Conservation (phyloP, 495 filamentous ascomycete species). For the Aspergillus saccharolyticus region DNA sequence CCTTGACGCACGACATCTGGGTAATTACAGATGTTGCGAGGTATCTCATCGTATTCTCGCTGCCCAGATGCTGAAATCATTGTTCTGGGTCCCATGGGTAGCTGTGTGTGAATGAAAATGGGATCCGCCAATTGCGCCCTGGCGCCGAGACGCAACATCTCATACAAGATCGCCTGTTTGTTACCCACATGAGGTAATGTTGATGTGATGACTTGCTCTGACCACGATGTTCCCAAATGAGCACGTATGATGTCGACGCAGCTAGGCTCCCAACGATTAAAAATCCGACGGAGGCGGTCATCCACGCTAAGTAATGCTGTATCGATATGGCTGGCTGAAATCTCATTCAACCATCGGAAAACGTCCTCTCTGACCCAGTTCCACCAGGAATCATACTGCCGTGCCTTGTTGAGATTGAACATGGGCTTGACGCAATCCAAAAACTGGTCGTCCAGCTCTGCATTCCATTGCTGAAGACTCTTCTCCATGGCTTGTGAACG, state of each 20-base stretch:
- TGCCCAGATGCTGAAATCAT: slow-evolving; percentile 10
- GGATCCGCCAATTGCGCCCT: slow-evolving; percentile 11
- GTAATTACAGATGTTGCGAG: slow-evolving; percentile 23
- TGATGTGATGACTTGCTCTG: background rate
- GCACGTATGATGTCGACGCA: slow-evolving; percentile 16
- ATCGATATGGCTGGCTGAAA: slow-evolving; percentile 64
- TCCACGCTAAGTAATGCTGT: background rate
- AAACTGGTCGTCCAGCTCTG: slow-evolving; percentile 93
- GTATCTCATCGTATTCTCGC: slow-evolving; percentile 54
- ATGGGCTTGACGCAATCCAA: slow-evolving; percentile 84
- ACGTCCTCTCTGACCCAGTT: slow-evolving; percentile 98
- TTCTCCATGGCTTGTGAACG: slow-evolving; percentile 45
- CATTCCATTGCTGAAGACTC: slow-evolving; percentile 87
- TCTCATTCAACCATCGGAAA: slow-evolving; percentile 92
- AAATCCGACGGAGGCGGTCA: slow-evolving; percentile 9
- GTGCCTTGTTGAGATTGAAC: slow-evolving; percentile 83
- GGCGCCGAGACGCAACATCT: slow-evolving; percentile 5
- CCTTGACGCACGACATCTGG: slow-evolving; percentile 9
- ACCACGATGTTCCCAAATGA: background rate
- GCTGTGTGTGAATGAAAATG: slow-evolving; percentile 12
- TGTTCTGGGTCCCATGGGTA: slow-evolving; percentile 15
- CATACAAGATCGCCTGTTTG: slow-evolving; percentile 5
- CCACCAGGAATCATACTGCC: slow-evolving; percentile 96
- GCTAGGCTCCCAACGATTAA: slow-evolving; percentile 22
- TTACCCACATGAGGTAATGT: background rate